These are phyloP conservation scores for Clonostachys rosea DNA, from an alignment of 2,329 filamentous ascomycete genomes.

Conservation along the genomic window DNA sequence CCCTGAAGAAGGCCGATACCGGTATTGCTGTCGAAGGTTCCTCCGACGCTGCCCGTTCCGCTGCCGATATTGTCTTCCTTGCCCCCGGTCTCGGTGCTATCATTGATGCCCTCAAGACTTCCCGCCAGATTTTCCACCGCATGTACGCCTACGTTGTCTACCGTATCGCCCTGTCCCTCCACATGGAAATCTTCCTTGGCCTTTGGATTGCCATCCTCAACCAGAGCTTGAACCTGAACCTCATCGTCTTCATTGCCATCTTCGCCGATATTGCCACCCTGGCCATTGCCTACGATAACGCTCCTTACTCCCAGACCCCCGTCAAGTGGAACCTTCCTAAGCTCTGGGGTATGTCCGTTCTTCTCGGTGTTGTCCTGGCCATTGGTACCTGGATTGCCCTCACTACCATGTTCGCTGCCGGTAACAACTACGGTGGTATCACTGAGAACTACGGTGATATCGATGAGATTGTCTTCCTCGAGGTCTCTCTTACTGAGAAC, in stretches of 20 bases:
- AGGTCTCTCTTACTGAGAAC: conserved; percentile 89
- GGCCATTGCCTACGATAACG: conserved; percentile 91
- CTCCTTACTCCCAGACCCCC: conserved; percentile 77
- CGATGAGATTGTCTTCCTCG: conserved; percentile 80
- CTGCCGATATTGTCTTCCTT: conserved; percentile 91
- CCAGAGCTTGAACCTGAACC: conserved; percentile 75
- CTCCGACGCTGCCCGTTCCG: conserved; percentile 84
- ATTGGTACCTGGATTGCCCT: conserved; percentile 85
- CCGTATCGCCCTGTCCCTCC: conserved; percentile 87
- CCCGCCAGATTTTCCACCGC: conserved; percentile 91
- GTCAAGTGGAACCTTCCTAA: conserved; percentile 96
- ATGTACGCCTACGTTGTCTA: conserved; percentile 97
- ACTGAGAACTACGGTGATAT: conserved; percentile 83
- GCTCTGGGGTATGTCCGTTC: conserved; percentile 87
- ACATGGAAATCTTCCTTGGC: conserved; percentile 87
- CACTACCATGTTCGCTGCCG: conserved; percentile 72
- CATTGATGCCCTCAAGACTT: conserved; percentile 89
- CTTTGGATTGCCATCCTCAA: conserved; percentile 90
- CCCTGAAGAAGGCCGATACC: conserved; percentile 91
- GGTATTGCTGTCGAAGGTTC: conserved; percentile 93
- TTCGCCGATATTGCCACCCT: conserved; percentile 91
- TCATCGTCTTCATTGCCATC: conserved; percentile 92
- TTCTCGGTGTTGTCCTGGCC: conserved; percentile 77
- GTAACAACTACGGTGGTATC: conserved; percentile 67
- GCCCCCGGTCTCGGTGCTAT: conserved; percentile 87